phyloP scores from a whole-genome alignment of 1,284 basidiomycete genomes.

The Mycosarcoma maydis region DNA sequence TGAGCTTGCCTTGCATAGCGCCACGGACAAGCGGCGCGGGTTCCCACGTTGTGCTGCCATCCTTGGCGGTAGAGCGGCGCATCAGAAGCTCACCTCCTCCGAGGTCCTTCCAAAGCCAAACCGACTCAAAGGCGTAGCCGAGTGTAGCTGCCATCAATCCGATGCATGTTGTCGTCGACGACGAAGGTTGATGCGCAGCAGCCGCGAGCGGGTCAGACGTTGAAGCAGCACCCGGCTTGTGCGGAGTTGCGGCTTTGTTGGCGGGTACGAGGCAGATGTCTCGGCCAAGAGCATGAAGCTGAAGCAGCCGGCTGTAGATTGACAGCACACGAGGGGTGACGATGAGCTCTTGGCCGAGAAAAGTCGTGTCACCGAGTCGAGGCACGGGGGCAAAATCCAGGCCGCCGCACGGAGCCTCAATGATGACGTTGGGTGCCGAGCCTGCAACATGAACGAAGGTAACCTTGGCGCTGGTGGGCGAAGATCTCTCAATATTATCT shows the following conservation, averaged over 20 bases:
- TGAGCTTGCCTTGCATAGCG: slow-evolving; percentile 65
- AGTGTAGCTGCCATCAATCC: slow-evolving; percentile 64
- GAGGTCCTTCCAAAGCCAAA: slow-evolving; percentile 68
- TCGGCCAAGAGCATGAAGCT: slow-evolving; percentile 65
- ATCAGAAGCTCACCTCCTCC: slow-evolving; percentile 66
- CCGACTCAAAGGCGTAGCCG: slow-evolving; percentile 66
- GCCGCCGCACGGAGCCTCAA: slow-evolving; percentile 57
- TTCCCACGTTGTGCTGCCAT: slow-evolving; percentile 64
- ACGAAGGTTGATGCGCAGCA: slow-evolving; percentile 58
- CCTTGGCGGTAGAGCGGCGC: slow-evolving; percentile 60
- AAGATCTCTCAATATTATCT: slow-evolving; percentile 38
- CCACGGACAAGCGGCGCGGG: slow-evolving; percentile 61
- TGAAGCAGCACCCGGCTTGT: slow-evolving; percentile 32
- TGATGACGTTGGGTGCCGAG: slow-evolving; percentile 12
- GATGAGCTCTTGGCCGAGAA: slow-evolving; percentile 36
- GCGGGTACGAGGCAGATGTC: slow-evolving; percentile 64
- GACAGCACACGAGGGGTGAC: slow-evolving; percentile 64
- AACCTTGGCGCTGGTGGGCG: slow-evolving; percentile 39
- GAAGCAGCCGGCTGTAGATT: slow-evolving; percentile 64
- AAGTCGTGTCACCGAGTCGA: slow-evolving; percentile 26
- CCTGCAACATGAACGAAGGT: slow-evolving; percentile 50
- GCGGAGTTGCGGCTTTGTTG: slow-evolving; percentile 22
- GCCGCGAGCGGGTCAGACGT: slow-evolving; percentile 29
- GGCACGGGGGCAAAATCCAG: slow-evolving; percentile 54
- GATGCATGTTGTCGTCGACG: slow-evolving; percentile 66